These are phyloP conservation scores for Persicaria maculosa DNA, from an alignment of 148 eudicot species.

Conservation along the genomic window DNA sequence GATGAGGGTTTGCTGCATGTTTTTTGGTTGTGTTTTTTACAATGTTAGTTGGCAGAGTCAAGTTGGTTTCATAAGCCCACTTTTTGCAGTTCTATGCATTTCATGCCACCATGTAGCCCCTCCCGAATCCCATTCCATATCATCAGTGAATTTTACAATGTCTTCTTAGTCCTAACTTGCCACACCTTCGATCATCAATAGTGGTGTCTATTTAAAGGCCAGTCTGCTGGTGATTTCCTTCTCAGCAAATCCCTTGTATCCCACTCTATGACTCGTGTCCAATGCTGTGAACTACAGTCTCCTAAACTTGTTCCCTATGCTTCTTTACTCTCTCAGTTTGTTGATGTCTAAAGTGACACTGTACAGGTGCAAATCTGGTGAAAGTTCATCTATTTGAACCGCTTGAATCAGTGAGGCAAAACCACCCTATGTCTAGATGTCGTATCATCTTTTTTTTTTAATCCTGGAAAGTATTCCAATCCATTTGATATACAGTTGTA, in stretches of 20 bases:
- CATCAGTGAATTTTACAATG: neutral
- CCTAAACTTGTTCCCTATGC: neutral
- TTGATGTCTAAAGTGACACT: neutral
- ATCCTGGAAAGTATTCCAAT: too few relatives aligned
- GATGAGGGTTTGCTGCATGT: neutral
- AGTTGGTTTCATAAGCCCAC: neutral
- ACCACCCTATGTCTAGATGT: too few relatives aligned
- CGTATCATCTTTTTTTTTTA: too few relatives aligned
- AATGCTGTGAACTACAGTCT: neutral
- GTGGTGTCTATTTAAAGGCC: neutral
- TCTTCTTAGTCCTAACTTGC: neutral
- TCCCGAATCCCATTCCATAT: neutral
- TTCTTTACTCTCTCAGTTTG: too few relatives aligned
- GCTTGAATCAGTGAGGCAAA: too few relatives aligned
- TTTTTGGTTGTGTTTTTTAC: neutral
- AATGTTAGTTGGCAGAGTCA: neutral
- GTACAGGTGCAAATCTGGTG: neutral
- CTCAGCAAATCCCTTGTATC: neutral
- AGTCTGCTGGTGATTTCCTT: neutral
- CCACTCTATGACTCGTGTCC: neutral
- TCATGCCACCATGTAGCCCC: neutral
- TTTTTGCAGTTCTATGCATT: neutral
- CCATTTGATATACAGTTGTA: too few relatives aligned
- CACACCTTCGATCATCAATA: neutral
- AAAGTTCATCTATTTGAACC: too few relatives aligned